A percentile compares a stretch with the other conserved stretches of the same genome.
Conservation (phyloP, 129 eudicot species). For the Escallonia herrerae region DNA sequence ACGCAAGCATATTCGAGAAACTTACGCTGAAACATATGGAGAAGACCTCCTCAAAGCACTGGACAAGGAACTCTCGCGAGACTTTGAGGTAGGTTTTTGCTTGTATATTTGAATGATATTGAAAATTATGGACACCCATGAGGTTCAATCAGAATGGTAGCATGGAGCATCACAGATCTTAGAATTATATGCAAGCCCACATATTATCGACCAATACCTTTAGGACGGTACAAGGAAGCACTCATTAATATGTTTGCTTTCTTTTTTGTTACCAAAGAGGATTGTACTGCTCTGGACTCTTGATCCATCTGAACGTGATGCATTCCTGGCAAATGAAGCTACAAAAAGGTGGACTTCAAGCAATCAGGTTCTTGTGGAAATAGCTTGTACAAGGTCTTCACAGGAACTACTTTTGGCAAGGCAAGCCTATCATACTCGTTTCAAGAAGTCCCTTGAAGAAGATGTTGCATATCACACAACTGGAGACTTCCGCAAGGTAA, state of each 20-base stretch:
- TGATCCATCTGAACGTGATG: slow-evolving; percentile 76
- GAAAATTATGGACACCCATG: no score
- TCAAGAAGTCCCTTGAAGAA: slow-evolving; percentile 87
- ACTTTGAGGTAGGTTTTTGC: slow-evolving; percentile 58
- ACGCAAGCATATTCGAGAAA: slow-evolving; percentile 49
- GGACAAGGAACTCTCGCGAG: slow-evolving; percentile 69
- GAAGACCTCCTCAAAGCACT: slow-evolving; percentile 77
- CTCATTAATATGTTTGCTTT: background rate
- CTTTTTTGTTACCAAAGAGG: slow-evolving; percentile 30
- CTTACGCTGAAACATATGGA: slow-evolving; percentile 61
- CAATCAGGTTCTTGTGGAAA: slow-evolving; percentile 75
- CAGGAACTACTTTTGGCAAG: slow-evolving; percentile 56
- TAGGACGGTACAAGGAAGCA: background rate
- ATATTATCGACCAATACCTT: background rate
- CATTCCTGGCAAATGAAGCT: slow-evolving; percentile 77
- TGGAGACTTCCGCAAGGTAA: slow-evolving; percentile 85
- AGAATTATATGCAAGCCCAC: no score
- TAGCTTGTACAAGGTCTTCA: slow-evolving; percentile 78
- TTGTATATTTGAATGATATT: background rate
- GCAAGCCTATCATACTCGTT: slow-evolving; percentile 75
- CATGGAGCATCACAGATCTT: no score
- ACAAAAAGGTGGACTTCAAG: slow-evolving; percentile 74
- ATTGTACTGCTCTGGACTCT: slow-evolving; percentile 62
- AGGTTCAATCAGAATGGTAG: no score
- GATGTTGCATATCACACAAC: slow-evolving; percentile 86